Base-by-base conservation (phyloP, 345 rosid species). In the Odontarrhena argentea region DNA sequence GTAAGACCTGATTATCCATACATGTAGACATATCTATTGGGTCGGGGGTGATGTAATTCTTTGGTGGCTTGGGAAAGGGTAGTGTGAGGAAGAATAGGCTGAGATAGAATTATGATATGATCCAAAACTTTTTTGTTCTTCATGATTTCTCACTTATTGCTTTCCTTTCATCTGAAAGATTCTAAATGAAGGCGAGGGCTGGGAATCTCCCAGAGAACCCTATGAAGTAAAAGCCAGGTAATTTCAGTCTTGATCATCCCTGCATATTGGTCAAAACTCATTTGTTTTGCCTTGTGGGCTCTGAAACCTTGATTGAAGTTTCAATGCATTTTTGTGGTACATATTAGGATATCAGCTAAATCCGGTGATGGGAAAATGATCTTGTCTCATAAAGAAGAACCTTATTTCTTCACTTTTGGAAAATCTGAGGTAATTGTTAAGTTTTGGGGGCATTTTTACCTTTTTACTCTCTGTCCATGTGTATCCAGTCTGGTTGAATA, bases 171-270 rank as follows among this genome's bases (percentile, higher is more conserved):
- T 15, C 7, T 80, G 78, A 47, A 68, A 91, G 97, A 84, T 91
- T 53, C 13, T 86, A 60, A 67, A 77, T 15, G 99, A 94, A 69
- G 99, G 99, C 2, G 80, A 88, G 75, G 95, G 99, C 18, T 94
- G 97, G 97, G 96, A 94, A 74, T 68, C 96, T 49, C 99, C 99
- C 42, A 82, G 96, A 80, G 88, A 83, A 72, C 96, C 96, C 35
- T 94, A 88, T 78, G 96, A 94, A 88, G 87, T 88, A 22, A 83
- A 82, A 77, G 93, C 87, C 66, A 68, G 97, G 99, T 94, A 83
- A 56, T 36, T 36, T 14, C 22, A 41, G 51, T 74, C 50, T 52
- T 70, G 57, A 46, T 67, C 46, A 22, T 74, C 69, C 42, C 37
- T 45, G 36, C 49, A 3, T 67, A 35, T 75, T 49, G 43, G 8